These are phyloP conservation scores for Meyerozyma carpophila DNA, from an alignment of 1,139 yeast species.

Conservation along the genomic window DNA sequence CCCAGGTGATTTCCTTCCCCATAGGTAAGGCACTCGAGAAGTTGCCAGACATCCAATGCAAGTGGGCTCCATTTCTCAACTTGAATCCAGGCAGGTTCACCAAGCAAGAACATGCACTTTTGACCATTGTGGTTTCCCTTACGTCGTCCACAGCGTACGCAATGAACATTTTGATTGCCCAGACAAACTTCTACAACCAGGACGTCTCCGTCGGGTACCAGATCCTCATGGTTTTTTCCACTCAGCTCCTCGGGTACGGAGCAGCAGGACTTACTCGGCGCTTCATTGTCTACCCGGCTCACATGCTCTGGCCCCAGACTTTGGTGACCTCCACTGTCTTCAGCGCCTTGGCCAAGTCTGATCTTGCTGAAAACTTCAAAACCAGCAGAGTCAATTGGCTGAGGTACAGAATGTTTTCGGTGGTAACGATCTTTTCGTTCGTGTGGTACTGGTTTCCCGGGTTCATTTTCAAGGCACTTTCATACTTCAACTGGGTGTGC, in stretches of 20 bases:
- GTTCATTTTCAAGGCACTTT: conserved; percentile 28
- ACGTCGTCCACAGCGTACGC: conserved; percentile 14
- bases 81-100: conserved; percentile 30
- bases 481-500: conserved; percentile 33
- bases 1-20: conserved; percentile 20
- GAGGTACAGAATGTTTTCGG: conserved; percentile 16
- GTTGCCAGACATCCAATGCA: conserved; percentile 19
- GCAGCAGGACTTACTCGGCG: conserved; percentile 17
- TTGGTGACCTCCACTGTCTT: conserved; percentile 21
- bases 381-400: conserved; percentile 13
- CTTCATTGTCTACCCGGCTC: conserved; percentile 20
- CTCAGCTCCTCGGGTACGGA: conserved; percentile 19
- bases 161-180: conserved; percentile 14
- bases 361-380: conserved; percentile 11
- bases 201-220: conserved; percentile 8
- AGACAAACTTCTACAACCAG: conserved; percentile 9
- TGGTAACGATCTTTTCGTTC: conserved; percentile 13
- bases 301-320: conserved; percentile 21
- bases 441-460: conserved; percentile 20
- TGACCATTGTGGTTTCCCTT: conserved; percentile 11
- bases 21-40: conserved; percentile 15
- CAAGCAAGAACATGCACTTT: conserved; percentile 5
- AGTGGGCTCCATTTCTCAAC: conserved; percentile 16
- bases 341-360: conserved; percentile 14
- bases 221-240: conserved; percentile 7